phyloP scores from a whole-genome alignment of 192 early-diverging fungal species.

The Geranomyces variabilis region DNA sequence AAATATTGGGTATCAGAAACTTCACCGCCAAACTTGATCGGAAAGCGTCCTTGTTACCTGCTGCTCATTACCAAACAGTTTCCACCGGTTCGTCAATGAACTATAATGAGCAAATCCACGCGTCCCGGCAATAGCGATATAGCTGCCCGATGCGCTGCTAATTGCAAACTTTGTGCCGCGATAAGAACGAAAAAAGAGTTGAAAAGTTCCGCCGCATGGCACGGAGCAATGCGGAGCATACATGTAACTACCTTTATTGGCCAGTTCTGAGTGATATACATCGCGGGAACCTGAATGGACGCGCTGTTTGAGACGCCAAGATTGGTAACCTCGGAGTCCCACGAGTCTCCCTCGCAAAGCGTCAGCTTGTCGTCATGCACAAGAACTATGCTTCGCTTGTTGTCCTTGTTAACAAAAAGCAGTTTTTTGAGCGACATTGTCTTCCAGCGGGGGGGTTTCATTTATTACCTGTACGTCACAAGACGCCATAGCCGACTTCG shows the following conservation, averaged over 20 bases:
- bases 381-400: slow-evolving; percentile 58
- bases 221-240: background rate
- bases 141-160: slow-evolving; percentile 68
- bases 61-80: slow-evolving; percentile 84
- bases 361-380: slow-evolving; percentile 70
- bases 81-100: slow-evolving; percentile 75
- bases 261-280: slow-evolving; percentile 82
- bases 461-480: slow-evolving; percentile 18
- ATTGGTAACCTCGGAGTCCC: slow-evolving; percentile 66
- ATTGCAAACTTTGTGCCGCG: slow-evolving; percentile 58
- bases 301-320: slow-evolving; percentile 75
- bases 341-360: slow-evolving; percentile 67
- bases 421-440: background rate
- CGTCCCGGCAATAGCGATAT: slow-evolving; percentile 82
- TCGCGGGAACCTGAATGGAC: slow-evolving; percentile 70
- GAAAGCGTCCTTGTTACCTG: slow-evolving; percentile 38
- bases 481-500: slow-evolving; percentile 54
- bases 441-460: background rate
- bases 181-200: background rate
- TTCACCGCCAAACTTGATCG: background rate
- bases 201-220: background rate
- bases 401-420: slow-evolving; percentile 47
- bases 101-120: slow-evolving; percentile 84
- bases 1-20: background rate
- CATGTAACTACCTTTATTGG: slow-evolving; percentile 66